Conservation (phyloP, 2,329 filamentous ascomycete species). For the Trichothecium roseum region DNA sequence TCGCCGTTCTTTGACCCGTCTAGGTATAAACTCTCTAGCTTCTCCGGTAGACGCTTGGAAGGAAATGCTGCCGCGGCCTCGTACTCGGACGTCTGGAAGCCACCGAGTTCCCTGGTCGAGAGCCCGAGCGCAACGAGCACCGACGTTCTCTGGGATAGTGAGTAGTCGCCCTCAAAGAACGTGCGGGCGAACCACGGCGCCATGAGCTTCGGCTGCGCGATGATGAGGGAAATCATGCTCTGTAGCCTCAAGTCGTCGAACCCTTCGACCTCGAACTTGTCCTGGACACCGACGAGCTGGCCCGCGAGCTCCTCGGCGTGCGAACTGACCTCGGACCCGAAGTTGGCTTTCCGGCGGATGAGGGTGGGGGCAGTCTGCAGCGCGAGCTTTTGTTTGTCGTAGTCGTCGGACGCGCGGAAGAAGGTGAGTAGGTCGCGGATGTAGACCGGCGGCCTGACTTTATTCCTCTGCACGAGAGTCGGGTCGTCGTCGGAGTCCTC, state of each 20-base stretch:
- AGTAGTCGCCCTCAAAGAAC: slow-evolving; percentile 89
- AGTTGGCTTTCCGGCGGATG: slow-evolving; percentile 79
- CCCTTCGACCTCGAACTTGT: slow-evolving; percentile 71
- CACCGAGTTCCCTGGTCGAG: slow-evolving; percentile 73
- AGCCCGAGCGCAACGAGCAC: slow-evolving; percentile 76
- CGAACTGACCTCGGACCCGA: slow-evolving; percentile 78
- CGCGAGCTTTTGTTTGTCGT: slow-evolving; percentile 74
- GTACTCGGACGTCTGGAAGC: slow-evolving; percentile 52
- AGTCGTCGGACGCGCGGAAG: slow-evolving; percentile 70
- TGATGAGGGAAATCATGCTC: slow-evolving; percentile 69
- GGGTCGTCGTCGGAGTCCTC: slow-evolving; percentile 93
- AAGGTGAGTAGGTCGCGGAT: slow-evolving; percentile 74
- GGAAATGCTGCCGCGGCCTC: slow-evolving; percentile 53
- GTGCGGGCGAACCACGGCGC: slow-evolving; percentile 75
- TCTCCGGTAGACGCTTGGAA: slow-evolving; percentile 66
- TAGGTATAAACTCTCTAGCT: slow-evolving; percentile 63
- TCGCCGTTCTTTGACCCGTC: slow-evolving; percentile 15
- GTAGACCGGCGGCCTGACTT: slow-evolving; percentile 78
- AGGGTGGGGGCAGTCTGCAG: slow-evolving; percentile 66
- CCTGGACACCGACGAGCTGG: slow-evolving; percentile 68
- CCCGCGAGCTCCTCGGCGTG: slow-evolving; percentile 74
- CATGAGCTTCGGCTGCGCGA: slow-evolving; percentile 67
- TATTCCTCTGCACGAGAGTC: slow-evolving; percentile 74
- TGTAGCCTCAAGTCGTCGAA: slow-evolving; percentile 71
- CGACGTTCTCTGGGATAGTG: slow-evolving; percentile 70